phyloP scores from a whole-genome alignment of 371 early-diverging fungal genomes.

The Rhizopus sp. region DNA sequence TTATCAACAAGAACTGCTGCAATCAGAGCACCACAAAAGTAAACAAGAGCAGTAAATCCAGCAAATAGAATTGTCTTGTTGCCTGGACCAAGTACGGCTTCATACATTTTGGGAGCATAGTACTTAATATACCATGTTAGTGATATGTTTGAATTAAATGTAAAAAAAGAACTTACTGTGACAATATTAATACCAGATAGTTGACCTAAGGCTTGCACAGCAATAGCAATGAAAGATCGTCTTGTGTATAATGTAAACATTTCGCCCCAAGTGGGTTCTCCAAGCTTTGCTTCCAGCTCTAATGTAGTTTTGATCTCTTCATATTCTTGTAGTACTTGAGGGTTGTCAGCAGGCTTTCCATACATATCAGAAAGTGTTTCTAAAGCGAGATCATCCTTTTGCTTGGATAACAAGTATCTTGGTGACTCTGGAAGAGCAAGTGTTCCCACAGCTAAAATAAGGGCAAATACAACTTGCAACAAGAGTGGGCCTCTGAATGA shows the following conservation, averaged over 20 bases:
- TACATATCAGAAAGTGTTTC: constrained; percentile 73
- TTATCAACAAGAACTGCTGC: constrained; percentile 36
- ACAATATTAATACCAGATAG: constrained; percentile 74
- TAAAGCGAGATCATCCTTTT: constrained; percentile 55
- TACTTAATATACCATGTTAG: constrained; percentile 31
- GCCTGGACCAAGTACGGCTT: constrained; percentile 47
- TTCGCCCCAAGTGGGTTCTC: constrained; percentile 70
- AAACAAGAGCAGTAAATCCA: constrained; percentile 43
- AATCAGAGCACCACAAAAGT: constrained; percentile 34
- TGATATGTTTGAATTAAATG: background rate
- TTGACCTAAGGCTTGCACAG: constrained; percentile 65
- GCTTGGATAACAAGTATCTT: constrained; percentile 49
- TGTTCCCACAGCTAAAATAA: constrained; percentile 44
- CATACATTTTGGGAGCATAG: constrained; percentile 72
- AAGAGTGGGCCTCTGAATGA: constrained; percentile 50
- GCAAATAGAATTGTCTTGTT: constrained; percentile 35
- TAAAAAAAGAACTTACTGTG: constrained; percentile 33
- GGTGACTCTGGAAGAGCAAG: constrained; percentile 56
- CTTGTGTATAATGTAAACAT: constrained; percentile 56
- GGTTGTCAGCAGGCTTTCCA: constrained; percentile 46
- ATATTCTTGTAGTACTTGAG: constrained; percentile 68
- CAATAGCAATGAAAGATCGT: constrained; percentile 65
- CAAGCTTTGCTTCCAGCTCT: constrained; percentile 65
- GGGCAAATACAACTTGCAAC: constrained; percentile 47
- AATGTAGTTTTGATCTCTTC: constrained; percentile 71